Evolutionary conservation across 2,329 filamentous ascomycete species (phyloP).

Genomic region (Dactylellina parvicollis): DNA sequence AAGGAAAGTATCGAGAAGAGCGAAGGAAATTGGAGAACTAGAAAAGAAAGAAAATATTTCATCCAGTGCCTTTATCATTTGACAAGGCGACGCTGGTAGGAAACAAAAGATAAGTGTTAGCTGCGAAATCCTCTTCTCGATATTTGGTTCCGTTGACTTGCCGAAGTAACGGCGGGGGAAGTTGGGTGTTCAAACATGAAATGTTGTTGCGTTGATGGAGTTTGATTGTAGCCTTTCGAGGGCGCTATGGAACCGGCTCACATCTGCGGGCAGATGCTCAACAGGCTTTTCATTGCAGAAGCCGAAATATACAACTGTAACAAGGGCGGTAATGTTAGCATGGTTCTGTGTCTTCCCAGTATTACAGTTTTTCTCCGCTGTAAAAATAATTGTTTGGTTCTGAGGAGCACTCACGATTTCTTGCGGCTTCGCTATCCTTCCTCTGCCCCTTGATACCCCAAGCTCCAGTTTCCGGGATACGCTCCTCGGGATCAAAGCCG

Average conservation of each 20-base stretch:
- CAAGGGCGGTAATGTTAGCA: too few relatives aligned
- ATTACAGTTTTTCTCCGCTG: too few relatives aligned
- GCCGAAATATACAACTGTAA: slow-evolving; percentile 44
- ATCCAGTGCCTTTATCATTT: slow-evolving; percentile 12
- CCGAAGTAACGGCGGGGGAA: neutral
- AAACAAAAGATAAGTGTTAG: slow-evolving; percentile 3
- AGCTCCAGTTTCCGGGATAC: slow-evolving; percentile 3
- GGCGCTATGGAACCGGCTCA: slow-evolving; percentile 23
- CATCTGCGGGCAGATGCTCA: slow-evolving; percentile 27
- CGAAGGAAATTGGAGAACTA: slow-evolving; percentile 3
- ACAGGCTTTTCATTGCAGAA: slow-evolving; percentile 31
- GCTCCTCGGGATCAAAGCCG: slow-evolving; percentile 27
- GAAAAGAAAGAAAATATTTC: neutral
- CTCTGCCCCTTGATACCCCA: slow-evolving; percentile 28
- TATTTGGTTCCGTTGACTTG: neutral
- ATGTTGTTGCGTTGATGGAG: slow-evolving; percentile 14
- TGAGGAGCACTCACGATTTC: slow-evolving; percentile 1
- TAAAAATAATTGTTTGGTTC: too few relatives aligned
- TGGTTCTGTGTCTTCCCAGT: too few relatives aligned
- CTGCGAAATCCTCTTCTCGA: neutral
- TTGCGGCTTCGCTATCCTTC: slow-evolving; percentile 5
- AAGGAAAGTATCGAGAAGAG: neutral
- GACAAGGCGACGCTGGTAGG: neutral
- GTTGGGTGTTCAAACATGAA: slow-evolving; percentile 31
- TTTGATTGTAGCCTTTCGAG: slow-evolving; percentile 31